Conservation (phyloP, 768 basidiomycete species). For the Kwoniella botswanensis region DNA sequence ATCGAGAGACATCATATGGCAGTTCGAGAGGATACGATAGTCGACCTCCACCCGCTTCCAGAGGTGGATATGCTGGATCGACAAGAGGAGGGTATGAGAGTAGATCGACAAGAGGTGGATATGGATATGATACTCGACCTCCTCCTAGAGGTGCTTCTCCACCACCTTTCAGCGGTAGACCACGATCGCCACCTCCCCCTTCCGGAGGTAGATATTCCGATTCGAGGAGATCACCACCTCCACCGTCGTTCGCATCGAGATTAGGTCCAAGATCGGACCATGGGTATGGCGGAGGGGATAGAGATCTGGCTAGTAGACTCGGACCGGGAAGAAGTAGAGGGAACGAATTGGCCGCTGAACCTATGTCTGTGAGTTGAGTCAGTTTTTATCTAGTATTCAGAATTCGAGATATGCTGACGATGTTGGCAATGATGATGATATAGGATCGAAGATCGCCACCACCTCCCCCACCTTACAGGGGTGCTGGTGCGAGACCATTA, state of each 20-base stretch:
- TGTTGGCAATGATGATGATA: background rate
- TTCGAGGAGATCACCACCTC: conserved; percentile 6
- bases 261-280: conserved; percentile 6
- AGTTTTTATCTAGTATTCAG: background rate
- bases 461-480: conserved; percentile 1
- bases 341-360: conserved; percentile 19
- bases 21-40: conserved; percentile 1
- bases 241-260: conserved; percentile 14
- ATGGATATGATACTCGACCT: conserved; percentile 10
- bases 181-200: conserved; percentile 2
- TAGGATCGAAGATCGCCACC: conserved; percentile 11
- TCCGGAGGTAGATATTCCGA: background rate
- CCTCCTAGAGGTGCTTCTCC: background rate
- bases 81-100: background rate
- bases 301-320: conserved; percentile 10
- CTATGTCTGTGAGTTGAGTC: conserved; percentile 22
- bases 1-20: background rate
- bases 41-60: background rate
- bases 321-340: conserved; percentile 11
- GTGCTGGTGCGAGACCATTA: conserved; percentile 6
- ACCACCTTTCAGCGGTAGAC: conserved; percentile 9
- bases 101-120: background rate
- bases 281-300: background rate
- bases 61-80: background rate
- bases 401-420: background rate